Base-by-base conservation (phyloP, 2,329 filamentous ascomycete genomes). In the Epichloe sibirici region DNA sequence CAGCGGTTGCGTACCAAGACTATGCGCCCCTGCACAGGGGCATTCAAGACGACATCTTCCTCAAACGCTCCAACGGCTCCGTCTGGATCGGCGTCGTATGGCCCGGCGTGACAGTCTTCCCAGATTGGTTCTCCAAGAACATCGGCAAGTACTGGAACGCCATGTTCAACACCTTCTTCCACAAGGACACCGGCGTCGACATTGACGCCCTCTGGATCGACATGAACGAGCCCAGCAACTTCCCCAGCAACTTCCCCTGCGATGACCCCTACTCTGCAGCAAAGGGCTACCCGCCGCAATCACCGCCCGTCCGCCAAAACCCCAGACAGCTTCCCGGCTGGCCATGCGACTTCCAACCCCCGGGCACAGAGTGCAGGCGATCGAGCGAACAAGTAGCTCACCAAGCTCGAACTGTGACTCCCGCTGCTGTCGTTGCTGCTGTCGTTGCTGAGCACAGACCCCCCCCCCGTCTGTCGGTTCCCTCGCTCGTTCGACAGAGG, bases 151-250 rank as follows among this genome's bases (percentile, higher is more conserved):
- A 82, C 66, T 91, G 87, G 87, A 81, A 81, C 57, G 72, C 74
- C 4, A 78, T 90, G 62, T 84, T 91, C 58, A 65, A 63, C 0
- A 65, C 62, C 1, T 88, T 88, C 69, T 90, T 90, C 68, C 66
- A 75, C 55, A 66, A 76, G 0, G 71, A 81, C 0, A 74, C 69
- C 2, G 87, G 86, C 34, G 74, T 91, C 15, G 79, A 90, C 57
- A 84, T 91, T 48, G 87, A 91, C 56, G 87, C 78, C 1, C 71
- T 91, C 1, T 90, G 86, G 83, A 87, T 88, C 57, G 85, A 88
- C 63, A 83, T 83, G 79, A 75, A 79, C 73, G 67, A 69, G 57
- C 66, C 66, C 2, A 64, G 63, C 54, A 68, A 64, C 56, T 68
- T 69, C 53, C 59, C 59, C 21, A 62, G 61, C 56, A 56, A 61